Base-by-base conservation (phyloP, 2,329 filamentous ascomycete species). In the Diaporthe destruens region DNA sequence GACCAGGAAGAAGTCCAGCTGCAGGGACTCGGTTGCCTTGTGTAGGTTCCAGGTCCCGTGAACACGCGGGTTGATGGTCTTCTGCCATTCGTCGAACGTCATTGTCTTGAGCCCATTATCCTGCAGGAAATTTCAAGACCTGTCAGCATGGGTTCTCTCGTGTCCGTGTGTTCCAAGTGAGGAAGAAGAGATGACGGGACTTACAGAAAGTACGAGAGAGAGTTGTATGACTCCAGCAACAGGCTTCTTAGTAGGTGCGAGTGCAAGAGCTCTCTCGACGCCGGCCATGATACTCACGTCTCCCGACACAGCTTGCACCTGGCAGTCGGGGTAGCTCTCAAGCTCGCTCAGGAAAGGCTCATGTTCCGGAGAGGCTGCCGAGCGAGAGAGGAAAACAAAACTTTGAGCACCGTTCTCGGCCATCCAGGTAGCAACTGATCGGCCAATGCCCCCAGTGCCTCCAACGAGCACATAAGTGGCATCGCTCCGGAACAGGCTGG, bases 1-100 rank as follows among this genome's bases (percentile, higher is more conserved):
- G 11, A 74, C 44, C 44, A 82, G 76, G 74, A 82, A 85, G 76
- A 82, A 83, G 72, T 83, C 81, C 1, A 81, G 71, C 9, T 53
- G 34, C 1, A 76, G 74, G 3, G 78, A 61, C 76, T 57, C 7
- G 74, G 74, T 8, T 79, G 80, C 66, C 16, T 57, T 8, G 73
- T 85, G 81, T 0, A 85, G 78, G 70, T 84, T 85, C 78, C 71
- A 72, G 47, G 18, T 51, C 1, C 47, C 47, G n/a, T 51, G 47
- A n/a, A 51, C 47, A 6, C 47, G 47, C 6, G 47, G 47, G 7
- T 25, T 51, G n/a, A 51, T 51, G n/a, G n/a, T 1, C 9, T 51
- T 51, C 4, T 51, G 47, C 47, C 47, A 51, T 12, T 51, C 20
- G n/a, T 23, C 47, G 11, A 51, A 51, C 2, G 47, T 23, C 47